These are phyloP conservation scores for Fraxinus angustifolia DNA, from an alignment of 305 asterid species.

Conservation along the genomic window DNA sequence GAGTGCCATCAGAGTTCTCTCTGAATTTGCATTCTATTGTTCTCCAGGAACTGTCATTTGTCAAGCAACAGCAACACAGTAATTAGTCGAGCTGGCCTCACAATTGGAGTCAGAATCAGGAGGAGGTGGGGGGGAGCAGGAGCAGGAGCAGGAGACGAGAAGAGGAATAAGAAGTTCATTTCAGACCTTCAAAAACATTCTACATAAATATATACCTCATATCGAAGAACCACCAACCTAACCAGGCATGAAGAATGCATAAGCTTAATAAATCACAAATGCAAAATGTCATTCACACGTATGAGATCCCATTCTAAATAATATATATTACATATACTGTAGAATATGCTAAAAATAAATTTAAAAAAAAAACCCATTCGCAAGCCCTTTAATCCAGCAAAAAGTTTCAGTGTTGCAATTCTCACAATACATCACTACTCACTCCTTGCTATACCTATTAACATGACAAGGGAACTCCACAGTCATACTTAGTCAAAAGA, in stretches of 20 bases:
- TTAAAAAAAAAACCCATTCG: neutral
- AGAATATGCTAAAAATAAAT: neutral
- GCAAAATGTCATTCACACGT: neutral
- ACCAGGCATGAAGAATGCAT: neutral
- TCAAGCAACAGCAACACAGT: neutral
- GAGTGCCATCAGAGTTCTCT: neutral
- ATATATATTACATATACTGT: neutral
- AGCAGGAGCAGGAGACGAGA: neutral
- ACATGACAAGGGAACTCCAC: neutral
- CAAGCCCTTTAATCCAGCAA: neutral
- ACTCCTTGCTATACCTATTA: neutral
- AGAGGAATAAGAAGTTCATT: neutral
- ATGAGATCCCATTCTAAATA: neutral
- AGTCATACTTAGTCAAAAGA: neutral
- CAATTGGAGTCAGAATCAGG: neutral
- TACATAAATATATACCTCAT: neutral
- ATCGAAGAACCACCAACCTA: neutral
- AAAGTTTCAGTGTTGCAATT: neutral
- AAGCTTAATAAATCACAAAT: neutral
- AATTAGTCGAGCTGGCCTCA: neutral
- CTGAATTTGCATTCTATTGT: neutral
- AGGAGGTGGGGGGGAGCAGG: neutral
- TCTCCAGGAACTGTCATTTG: neutral
- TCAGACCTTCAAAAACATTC: neutral
- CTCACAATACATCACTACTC: neutral